A percentile compares a stretch with the other conserved stretches of the same genome.
phyloP scores from a whole-genome alignment of 1,284 basidiomycete genomes.

The Tilletia setariae region DNA sequence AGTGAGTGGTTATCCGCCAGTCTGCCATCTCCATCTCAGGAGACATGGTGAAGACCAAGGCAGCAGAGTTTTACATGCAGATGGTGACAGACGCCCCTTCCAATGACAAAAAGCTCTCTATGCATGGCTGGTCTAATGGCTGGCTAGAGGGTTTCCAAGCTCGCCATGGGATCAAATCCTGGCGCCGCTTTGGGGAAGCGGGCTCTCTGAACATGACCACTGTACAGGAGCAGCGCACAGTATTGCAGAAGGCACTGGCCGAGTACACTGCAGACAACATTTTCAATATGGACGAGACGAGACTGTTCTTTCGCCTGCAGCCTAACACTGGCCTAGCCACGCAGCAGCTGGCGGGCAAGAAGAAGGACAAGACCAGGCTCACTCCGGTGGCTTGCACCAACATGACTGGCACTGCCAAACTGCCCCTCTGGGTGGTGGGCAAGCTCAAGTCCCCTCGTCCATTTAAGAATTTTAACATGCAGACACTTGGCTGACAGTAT shows the following conservation, averaged over 20 bases:
- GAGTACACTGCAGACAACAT: neutral
- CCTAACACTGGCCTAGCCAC: neutral
- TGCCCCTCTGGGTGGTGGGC: too few species aligned
- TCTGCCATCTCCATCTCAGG: neutral
- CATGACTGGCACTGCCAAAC: too few species aligned
- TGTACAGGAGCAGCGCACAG: neutral
- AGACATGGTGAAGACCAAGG: conserved; percentile 2
- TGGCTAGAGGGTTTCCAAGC: neutral
- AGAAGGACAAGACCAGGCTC: conserved; percentile 24
- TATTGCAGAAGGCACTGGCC: neutral
- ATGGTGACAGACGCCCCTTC: neutral
- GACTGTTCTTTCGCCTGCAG: neutral
- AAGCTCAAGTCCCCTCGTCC: too few species aligned
- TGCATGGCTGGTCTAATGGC: neutral
- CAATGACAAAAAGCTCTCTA: neutral
- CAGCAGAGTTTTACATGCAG: neutral
- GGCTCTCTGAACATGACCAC: neutral
- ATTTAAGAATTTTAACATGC: neutral
- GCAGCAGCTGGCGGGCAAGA: conserved; percentile 21
- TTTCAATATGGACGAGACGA: conserved; percentile 10
- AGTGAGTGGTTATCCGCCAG: neutral
- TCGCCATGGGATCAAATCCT: neutral
- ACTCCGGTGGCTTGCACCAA: too few species aligned
- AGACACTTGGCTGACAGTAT: neutral
- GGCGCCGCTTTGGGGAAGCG: neutral